A percentile compares a stretch with the other conserved stretches of the same genome.
phyloP scores from a whole-genome alignment of 805 yeast species.

The Yarrowia osloensis region DNA sequence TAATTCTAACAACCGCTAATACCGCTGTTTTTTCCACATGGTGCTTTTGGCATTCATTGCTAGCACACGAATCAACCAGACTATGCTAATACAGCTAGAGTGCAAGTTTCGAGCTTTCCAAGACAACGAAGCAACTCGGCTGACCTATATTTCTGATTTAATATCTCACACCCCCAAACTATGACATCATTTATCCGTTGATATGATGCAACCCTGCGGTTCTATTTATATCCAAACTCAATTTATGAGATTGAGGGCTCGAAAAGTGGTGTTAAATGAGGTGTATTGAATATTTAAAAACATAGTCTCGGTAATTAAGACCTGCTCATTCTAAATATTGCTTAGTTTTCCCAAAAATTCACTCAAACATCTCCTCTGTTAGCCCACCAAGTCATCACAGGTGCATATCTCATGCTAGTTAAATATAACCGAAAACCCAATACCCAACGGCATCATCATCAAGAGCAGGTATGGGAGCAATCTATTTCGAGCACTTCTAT shows the following conservation, averaged over 20 bases:
- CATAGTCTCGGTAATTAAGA: background rate
- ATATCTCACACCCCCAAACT: background rate
- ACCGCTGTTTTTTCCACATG: too few relatives aligned
- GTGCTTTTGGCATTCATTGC: too few relatives aligned
- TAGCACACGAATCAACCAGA: too few relatives aligned
- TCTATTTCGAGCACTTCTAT: background rate
- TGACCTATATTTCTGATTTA: background rate
- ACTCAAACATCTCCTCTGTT: accelerated
- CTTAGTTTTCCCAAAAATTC: background rate
- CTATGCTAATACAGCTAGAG: too few relatives aligned
- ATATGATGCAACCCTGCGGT: background rate
- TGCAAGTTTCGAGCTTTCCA: too few relatives aligned
- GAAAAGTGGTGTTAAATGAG: too few relatives aligned
- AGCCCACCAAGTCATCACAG: background rate
- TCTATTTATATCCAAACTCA: background rate
- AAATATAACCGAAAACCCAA: background rate
- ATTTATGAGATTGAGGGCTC: background rate
- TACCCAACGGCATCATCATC: background rate
- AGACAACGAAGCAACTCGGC: background rate
- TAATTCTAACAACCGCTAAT: too few relatives aligned
- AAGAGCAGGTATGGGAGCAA: background rate
- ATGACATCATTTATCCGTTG: background rate
- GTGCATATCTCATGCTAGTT: background rate
- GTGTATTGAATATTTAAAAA: too few relatives aligned
- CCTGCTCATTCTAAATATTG: background rate